Evolutionary conservation across 352 stramenopile species (phyloP).

Genomic region (Globisporangium middletonii): DNA sequence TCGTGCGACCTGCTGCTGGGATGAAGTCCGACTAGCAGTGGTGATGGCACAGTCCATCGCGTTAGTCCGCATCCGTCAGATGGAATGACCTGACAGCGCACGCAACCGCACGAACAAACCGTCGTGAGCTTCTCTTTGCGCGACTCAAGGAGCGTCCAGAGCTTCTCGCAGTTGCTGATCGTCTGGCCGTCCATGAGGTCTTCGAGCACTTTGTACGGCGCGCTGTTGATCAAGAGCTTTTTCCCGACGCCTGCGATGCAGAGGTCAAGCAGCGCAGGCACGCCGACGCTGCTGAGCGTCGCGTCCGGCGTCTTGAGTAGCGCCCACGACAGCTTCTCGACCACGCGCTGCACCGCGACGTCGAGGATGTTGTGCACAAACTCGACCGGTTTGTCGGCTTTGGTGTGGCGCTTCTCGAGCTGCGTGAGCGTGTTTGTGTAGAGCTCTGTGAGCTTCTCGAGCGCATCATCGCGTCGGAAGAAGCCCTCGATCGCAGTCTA

Average conservation of each 20-base stretch:
- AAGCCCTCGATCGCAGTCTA: slow-evolving; percentile 58
- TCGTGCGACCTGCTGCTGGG: slow-evolving; percentile 46
- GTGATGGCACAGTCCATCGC: neutral
- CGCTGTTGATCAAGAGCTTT: slow-evolving; percentile 60
- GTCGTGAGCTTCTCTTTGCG: slow-evolving; percentile 72
- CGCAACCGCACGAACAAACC: slow-evolving; percentile 9
- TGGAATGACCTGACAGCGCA: neutral
- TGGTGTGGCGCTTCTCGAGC: slow-evolving; percentile 28
- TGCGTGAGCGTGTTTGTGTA: slow-evolving; percentile 28
- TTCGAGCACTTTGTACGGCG: slow-evolving; percentile 82
- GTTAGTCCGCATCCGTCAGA: neutral
- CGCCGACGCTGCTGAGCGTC: slow-evolving; percentile 48
- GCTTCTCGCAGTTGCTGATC: slow-evolving; percentile 78
- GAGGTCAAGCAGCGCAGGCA: slow-evolving; percentile 69
- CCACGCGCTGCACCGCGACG: slow-evolving; percentile 74
- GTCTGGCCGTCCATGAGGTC: slow-evolving; percentile 86
- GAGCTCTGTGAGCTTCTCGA: slow-evolving; percentile 41
- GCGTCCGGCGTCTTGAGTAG: slow-evolving; percentile 55
- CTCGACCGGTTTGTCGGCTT: slow-evolving; percentile 26
- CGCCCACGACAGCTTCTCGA: slow-evolving; percentile 71
- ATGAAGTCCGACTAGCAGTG: slow-evolving; percentile 51
- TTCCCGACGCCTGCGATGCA: slow-evolving; percentile 71
- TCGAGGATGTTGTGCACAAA: slow-evolving; percentile 62
- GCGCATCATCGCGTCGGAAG: slow-evolving; percentile 45
- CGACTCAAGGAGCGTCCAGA: slow-evolving; percentile 78